These are phyloP conservation scores for Starmera stellimalicola DNA, from an alignment of 1,139 yeast species.

Conservation along the genomic window DNA sequence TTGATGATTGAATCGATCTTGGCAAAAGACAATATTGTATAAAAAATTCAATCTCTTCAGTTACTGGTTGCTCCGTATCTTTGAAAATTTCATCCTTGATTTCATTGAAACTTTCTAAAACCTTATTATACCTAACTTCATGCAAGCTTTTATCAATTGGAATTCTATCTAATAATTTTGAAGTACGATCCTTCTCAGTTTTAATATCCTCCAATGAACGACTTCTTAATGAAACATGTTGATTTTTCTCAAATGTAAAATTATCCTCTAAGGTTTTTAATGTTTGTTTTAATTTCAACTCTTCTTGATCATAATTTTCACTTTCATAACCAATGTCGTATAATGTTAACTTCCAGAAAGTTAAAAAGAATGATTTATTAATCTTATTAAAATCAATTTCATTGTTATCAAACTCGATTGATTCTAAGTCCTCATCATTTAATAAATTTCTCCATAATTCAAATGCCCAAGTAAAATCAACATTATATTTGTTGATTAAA, in stretches of 20 bases:
- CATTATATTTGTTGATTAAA: constrained; percentile 38
- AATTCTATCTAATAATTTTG: constrained; percentile 22
- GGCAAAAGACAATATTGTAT: constrained; percentile 67
- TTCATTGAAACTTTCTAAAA: constrained; percentile 18
- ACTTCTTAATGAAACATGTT: constrained; percentile 20
- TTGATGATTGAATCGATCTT: constrained; percentile 67
- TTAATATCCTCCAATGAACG: constrained; percentile 16
- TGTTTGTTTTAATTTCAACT: constrained; percentile 22
- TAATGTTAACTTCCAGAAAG: constrained; percentile 71
- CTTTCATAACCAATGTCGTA: constrained; percentile 60
- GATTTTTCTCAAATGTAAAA: constrained; percentile 12
- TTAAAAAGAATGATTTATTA: constrained; percentile 38
- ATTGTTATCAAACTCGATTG: constrained; percentile 15
- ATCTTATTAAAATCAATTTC: constrained; percentile 28
- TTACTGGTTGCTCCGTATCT: constrained; percentile 10
- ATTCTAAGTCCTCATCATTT: constrained; percentile 12
- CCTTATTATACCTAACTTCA: constrained; percentile 22
- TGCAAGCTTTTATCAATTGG: constrained; percentile 27
- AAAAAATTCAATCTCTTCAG: constrained; percentile 27
- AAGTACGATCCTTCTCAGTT: constrained; percentile 20
- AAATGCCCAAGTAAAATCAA: constrained; percentile 64
- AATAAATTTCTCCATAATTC: constrained; percentile 60
- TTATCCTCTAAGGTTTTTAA: constrained; percentile 13
- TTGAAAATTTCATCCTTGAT: constrained; percentile 27
- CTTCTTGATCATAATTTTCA: constrained; percentile 41